These are phyloP conservation scores for Ophiocordyceps australis DNA, from an alignment of 2,329 filamentous ascomycete species.

Conservation along the genomic window DNA sequence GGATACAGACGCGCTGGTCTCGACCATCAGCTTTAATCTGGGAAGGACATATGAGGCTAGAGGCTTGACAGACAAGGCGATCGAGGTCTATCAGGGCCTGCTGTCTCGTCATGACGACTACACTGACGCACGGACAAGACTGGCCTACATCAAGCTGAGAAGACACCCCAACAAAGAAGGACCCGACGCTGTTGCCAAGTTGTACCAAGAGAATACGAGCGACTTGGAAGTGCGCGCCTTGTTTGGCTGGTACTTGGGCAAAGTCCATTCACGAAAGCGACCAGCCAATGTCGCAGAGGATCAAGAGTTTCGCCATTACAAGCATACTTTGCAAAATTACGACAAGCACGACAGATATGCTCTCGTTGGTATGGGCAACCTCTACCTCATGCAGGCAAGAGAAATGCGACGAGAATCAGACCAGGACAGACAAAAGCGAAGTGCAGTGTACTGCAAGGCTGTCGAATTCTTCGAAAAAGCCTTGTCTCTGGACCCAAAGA, in stretches of 20 bases:
- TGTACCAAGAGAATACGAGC: slow-evolving; percentile 67
- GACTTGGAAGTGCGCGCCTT: slow-evolving; percentile 86
- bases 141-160: slow-evolving; percentile 78
- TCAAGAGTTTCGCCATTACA: slow-evolving; percentile 83
- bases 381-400: slow-evolving; percentile 70
- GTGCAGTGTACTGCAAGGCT: slow-evolving; percentile 71
- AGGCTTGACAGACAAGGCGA: slow-evolving; percentile 63
- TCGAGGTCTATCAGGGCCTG: slow-evolving; percentile 74
- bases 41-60: slow-evolving; percentile 84
- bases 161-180: slow-evolving; percentile 72
- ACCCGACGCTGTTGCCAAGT: slow-evolving; percentile 65
- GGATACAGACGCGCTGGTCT: slow-evolving; percentile 82
- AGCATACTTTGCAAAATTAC: slow-evolving; percentile 82
- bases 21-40: slow-evolving; percentile 93
- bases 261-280: slow-evolving; percentile 60
- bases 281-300: slow-evolving; percentile 72
- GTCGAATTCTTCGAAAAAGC: slow-evolving; percentile 99
- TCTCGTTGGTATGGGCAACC: slow-evolving; percentile 89
- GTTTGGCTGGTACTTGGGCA: slow-evolving; percentile 91
- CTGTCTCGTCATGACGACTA: slow-evolving; percentile 78
- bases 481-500: slow-evolving; percentile 81
- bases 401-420: slow-evolving; percentile 91
- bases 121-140: slow-evolving; percentile 71
- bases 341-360: slow-evolving; percentile 99
- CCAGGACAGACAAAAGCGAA: slow-evolving; percentile 76